Evolutionary conservation across 2,329 filamentous ascomycete species (phyloP).

Genomic region (Microcera coccophila): DNA sequence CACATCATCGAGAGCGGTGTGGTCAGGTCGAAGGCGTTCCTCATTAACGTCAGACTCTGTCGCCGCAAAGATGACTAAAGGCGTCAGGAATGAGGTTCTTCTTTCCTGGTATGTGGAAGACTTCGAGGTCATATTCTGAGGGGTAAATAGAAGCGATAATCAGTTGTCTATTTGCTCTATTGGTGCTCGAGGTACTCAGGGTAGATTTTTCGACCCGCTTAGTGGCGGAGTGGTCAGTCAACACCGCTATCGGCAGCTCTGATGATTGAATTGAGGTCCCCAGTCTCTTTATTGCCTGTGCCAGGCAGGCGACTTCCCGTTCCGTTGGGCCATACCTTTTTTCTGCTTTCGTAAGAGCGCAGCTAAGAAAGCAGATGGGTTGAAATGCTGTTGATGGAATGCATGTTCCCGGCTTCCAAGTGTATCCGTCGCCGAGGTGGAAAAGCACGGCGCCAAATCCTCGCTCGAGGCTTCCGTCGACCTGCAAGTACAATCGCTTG

Average conservation of each 20-base stretch:
- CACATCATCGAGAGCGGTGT: conserved; percentile 1
- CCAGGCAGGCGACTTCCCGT: not conserved
- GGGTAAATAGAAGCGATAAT: conserved; percentile 2
- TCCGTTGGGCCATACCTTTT: not conserved
- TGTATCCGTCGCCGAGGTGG: not conserved
- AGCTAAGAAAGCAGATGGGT: not conserved
- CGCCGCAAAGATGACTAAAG: not conserved
- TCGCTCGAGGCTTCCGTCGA: not conserved
- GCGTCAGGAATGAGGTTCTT: conserved; percentile 4
- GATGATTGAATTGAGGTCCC: not conserved
- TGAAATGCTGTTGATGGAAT: not conserved
- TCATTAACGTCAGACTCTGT: not conserved
- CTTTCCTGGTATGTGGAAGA: not conserved
- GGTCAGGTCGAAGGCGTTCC: not conserved
- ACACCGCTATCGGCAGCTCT: not conserved
- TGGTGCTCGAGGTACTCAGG: not conserved
- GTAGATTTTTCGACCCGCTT: conserved; percentile 1
- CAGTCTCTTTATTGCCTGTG: not conserved
- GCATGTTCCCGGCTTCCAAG: not conserved
- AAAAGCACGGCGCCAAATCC: not conserved
- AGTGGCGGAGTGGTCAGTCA: not conserved
- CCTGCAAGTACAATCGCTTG: not conserved
- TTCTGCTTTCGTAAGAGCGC: not conserved
- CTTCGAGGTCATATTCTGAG: conserved; percentile 1
- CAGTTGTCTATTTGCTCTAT: not conserved